phyloP scores from a whole-genome alignment of 345 rosid genomes.

The Orychophragmus violaceus region DNA sequence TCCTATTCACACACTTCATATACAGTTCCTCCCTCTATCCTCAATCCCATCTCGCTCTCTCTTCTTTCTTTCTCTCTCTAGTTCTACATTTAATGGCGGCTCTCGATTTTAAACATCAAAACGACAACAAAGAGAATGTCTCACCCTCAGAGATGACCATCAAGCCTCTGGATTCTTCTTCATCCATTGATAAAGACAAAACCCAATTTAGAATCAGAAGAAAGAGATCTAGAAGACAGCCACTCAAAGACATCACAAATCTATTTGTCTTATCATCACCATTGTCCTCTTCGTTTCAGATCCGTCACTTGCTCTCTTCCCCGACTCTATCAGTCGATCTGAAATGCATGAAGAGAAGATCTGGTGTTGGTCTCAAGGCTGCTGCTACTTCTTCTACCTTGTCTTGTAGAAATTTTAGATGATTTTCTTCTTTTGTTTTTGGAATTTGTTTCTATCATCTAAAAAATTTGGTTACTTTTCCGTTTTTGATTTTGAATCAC shows the following conservation, averaged over 20 bases:
- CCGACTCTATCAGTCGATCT: slow-evolving; percentile 19
- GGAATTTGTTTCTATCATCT: background rate
- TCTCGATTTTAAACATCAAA: background rate
- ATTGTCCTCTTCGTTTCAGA: slow-evolving; percentile 6
- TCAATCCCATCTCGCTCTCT: slow-evolving; percentile 6
- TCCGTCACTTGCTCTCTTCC: background rate
- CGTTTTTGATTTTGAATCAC: background rate
- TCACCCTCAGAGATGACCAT: background rate
- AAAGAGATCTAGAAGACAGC: slow-evolving; percentile 18
- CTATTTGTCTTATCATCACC: slow-evolving; percentile 21
- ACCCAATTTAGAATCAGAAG: slow-evolving; percentile 16
- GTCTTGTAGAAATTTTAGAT: slow-evolving; percentile 32
- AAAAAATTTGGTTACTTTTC: background rate
- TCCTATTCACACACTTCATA: slow-evolving; percentile 19
- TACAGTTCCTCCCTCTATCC: slow-evolving; percentile 6
- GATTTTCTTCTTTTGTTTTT: background rate
- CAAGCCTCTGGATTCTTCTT: slow-evolving; percentile 14
- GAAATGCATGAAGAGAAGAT: slow-evolving; percentile 30
- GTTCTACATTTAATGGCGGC: slow-evolving; percentile 20
- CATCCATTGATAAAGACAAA: slow-evolving; percentile 14
- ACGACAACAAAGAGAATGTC: slow-evolving; percentile 28
- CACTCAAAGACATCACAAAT: slow-evolving; percentile 32
- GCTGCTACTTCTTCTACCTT: background rate
- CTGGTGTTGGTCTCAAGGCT: slow-evolving; percentile 14
- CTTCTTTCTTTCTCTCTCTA: background rate